phyloP scores from a whole-genome alignment of 306 rosid species.

The Pueraria montana region DNA sequence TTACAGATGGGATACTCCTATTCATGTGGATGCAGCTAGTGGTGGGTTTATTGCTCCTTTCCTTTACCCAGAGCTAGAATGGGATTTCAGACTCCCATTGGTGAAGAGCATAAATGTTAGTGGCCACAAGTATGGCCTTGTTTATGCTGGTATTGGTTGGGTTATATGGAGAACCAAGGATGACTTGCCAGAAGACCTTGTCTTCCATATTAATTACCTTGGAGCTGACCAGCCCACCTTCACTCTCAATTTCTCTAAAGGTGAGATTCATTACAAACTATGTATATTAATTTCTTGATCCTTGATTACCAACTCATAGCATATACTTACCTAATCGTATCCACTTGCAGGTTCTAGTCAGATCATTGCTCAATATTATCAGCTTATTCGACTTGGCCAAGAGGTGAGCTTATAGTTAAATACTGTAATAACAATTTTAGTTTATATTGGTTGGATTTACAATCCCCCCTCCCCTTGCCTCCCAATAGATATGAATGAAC shows the following conservation, averaged over 20 bases:
- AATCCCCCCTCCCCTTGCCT: no score
- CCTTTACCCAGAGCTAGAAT: slow-evolving; percentile 77
- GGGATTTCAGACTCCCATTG: slow-evolving; percentile 85
- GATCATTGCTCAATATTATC: slow-evolving; percentile 76
- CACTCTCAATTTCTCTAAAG: slow-evolving; percentile 63
- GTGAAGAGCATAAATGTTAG: slow-evolving; percentile 93
- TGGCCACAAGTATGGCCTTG: slow-evolving; percentile 87
- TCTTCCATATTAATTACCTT: slow-evolving; percentile 67
- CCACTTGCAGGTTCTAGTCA: slow-evolving; percentile 69
- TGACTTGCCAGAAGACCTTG: slow-evolving; percentile 73
- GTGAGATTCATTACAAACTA: slow-evolving; percentile 3
- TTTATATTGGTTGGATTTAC: not conserved
- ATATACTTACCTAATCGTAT: no score
- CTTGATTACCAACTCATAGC: not conserved
- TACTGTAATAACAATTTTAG: not conserved
- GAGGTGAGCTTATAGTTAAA: slow-evolving; percentile 54
- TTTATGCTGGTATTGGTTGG: slow-evolving; percentile 90
- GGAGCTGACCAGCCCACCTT: slow-evolving; percentile 64
- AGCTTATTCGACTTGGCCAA: slow-evolving; percentile 65
- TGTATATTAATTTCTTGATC: not conserved
- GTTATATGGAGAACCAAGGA: slow-evolving; percentile 69
- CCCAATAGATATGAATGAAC: no score
- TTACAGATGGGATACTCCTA: slow-evolving; percentile 78
- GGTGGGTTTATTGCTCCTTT: slow-evolving; percentile 91
- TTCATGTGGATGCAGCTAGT: slow-evolving; percentile 89